Percentiles rank a stretch among this genome's conserved stretches.
Conservation (phyloP, 2,329 filamentous ascomycete genomes). For the Colletotrichum melonis region DNA sequence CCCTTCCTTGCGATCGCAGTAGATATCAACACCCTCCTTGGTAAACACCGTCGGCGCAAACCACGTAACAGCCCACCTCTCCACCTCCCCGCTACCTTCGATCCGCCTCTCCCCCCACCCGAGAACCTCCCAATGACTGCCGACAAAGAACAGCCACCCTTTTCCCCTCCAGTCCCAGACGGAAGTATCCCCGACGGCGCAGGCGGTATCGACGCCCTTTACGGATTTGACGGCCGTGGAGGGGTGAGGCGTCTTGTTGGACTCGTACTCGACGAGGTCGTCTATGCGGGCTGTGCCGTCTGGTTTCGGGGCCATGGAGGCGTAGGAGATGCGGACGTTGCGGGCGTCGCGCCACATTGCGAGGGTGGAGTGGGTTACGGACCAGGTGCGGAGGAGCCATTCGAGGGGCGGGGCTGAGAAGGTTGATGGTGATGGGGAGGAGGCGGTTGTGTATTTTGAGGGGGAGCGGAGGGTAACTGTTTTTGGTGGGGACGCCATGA, state of each 20-base stretch:
- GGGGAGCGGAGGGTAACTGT: slow-evolving; percentile 47
- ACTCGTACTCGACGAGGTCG: slow-evolving; percentile 79
- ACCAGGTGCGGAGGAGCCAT: slow-evolving; percentile 76
- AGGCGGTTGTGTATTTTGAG: slow-evolving; percentile 57
- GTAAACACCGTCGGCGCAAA: slow-evolving; percentile 88
- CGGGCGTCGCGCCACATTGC: slow-evolving; percentile 83
- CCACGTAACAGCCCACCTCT: slow-evolving; percentile 84
- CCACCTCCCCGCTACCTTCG: slow-evolving; percentile 50
- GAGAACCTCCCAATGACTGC: slow-evolving; percentile 83
- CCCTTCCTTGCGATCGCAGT: slow-evolving; percentile 72
- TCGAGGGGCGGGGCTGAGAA: slow-evolving; percentile 60
- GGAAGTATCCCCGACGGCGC: slow-evolving; percentile 45
- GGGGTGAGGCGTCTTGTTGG: slow-evolving; percentile 48
- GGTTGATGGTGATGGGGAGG: slow-evolving; percentile 38
- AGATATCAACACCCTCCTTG: slow-evolving; percentile 83
- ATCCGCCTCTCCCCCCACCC: slow-evolving; percentile 73
- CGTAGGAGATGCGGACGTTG: slow-evolving; percentile 86
- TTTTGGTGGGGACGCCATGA: slow-evolving; percentile 33
- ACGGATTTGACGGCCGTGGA: slow-evolving; percentile 66
- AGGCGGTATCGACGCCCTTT: slow-evolving; percentile 70
- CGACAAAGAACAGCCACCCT: slow-evolving; percentile 78
- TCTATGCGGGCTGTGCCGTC: slow-evolving; percentile 66
- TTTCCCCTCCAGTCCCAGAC: slow-evolving; percentile 83
- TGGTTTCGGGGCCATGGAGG: slow-evolving; percentile 54
- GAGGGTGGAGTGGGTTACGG: slow-evolving; percentile 80